Base-by-base conservation (phyloP, 371 early-diverging fungal species). In the Apophysomyces elegans region DNA sequence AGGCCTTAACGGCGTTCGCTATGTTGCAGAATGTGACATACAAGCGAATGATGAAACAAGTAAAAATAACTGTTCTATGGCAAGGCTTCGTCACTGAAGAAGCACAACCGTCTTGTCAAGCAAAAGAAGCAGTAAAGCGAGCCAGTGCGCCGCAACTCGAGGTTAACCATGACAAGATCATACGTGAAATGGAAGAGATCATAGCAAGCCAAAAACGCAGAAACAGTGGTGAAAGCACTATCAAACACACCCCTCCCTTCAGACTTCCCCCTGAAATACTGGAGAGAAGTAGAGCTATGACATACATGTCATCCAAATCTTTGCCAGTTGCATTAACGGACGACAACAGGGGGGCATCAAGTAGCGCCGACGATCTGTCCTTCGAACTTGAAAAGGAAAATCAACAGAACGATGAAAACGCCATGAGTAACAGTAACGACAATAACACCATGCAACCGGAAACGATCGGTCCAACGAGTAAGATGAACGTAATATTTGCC, bases 1-100 rank as follows among this genome's bases (percentile, higher is more conserved):
- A 94, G 69, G 91, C 93, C 13, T 61, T 96, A 50, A 90, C 90
- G 4, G 93, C 95, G 2, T 96, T 91, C 81, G 91, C 91, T 7
- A 90, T 93, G 44, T 81, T 96, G 3, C 96, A 96, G 69, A 87
- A 88, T 39, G 88, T 93, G 13, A 95, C 92, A 5, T 86, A 86
- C 59, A 78, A 85, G 8, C 85, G 87, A 41, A 83, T 79, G 11
- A 67, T 84, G 71, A 75, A 83, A 36, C 69, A 79, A 39, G 67
- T 87, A 65, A 70, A 79, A 16, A 69, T 78, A n/a, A 81, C 75
- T 18, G 67, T 79, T 0, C 39, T 87, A 2, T 87, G 86, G 80
- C 77, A 87, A 50, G 87, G 87, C 4, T 63, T 84, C 3, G 86
- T 85, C 4, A 64, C 79, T 4, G 80, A 81, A 59, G 80, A 84